Conservation (phyloP, 345 rosid genomes). For the Hibiscus tridactylites region DNA sequence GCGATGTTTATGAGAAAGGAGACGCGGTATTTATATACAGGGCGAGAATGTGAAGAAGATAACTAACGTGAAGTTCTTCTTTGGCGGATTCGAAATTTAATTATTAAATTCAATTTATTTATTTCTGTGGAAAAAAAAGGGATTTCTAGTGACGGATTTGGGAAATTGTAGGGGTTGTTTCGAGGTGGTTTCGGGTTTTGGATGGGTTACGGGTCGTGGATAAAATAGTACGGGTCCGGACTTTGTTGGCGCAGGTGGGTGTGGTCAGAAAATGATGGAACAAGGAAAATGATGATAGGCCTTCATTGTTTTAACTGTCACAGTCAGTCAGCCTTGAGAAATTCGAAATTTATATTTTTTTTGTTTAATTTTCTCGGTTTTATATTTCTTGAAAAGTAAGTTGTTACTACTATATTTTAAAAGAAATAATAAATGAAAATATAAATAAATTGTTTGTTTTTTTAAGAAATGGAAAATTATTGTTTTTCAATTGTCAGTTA, state of each 20-base stretch:
- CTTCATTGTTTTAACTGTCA: background rate
- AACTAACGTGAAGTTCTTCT: background rate
- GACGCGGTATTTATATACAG: background rate
- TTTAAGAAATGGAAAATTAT: no score
- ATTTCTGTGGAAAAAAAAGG: background rate
- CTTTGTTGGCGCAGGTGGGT: background rate
- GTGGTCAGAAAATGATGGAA: background rate
- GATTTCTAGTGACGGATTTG: background rate
- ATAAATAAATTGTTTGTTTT: no score
- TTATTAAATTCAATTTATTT: slow-evolving; percentile 5
- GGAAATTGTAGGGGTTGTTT: background rate
- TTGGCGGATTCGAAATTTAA: slow-evolving; percentile 11
- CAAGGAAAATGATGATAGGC: background rate
- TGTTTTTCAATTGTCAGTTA: no score
- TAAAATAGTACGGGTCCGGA: slow-evolving; percentile 16
- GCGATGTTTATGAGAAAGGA: background rate
- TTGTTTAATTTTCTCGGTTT: background rate
- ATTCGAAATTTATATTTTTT: background rate
- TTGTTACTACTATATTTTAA: no score
- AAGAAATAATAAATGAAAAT: no score
- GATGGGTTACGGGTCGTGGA: background rate
- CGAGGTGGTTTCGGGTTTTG: slow-evolving; percentile 20
- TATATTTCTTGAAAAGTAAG: no score
- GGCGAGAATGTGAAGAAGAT: background rate
- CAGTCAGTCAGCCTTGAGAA: background rate